Conservation (phyloP, 768 basidiomycete species). For the Agaricus subrufescens region DNA sequence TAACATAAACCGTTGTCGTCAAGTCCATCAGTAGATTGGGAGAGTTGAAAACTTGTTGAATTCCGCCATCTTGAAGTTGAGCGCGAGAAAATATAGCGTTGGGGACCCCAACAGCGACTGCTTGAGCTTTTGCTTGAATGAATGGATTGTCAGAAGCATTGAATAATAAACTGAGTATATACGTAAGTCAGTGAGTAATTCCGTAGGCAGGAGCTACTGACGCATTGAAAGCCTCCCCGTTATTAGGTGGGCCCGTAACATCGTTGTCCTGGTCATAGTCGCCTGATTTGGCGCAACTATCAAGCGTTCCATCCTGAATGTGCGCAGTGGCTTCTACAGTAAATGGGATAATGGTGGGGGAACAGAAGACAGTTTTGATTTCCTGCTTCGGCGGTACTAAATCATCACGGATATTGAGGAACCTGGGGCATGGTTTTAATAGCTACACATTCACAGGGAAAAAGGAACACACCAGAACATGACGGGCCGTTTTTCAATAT, state of each 20-base stretch:
- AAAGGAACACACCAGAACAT: conserved; percentile 55
- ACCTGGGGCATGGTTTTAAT: conserved; percentile 20
- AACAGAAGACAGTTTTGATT: conserved; percentile 53
- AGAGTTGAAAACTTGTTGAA: conserved; percentile 40
- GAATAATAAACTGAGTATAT: conserved; percentile 36
- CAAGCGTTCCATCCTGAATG: conserved; percentile 37
- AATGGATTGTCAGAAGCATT: conserved; percentile 34
- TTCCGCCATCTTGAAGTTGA: conserved; percentile 32
- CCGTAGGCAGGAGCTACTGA: conserved; percentile 17
- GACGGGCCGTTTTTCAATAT: conserved; percentile 44
- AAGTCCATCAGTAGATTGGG: conserved; percentile 48
- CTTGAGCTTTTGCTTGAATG: conserved; percentile 44
- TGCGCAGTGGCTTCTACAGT: conserved; percentile 38
- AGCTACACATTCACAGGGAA: neutral
- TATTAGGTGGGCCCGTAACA: conserved; percentile 40
- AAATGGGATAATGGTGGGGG: conserved; percentile 41
- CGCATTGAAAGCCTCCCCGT: conserved; percentile 59
- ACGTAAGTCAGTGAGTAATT: neutral
- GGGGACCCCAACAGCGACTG: conserved; percentile 50
- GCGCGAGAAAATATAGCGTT: conserved; percentile 58
- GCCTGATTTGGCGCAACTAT: conserved; percentile 26
- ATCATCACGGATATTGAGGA: conserved; percentile 31
- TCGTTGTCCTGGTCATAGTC: conserved; percentile 39
- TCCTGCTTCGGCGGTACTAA: conserved; percentile 29
- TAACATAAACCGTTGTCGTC: conserved; percentile 48